Base-by-base conservation (phyloP, 2,329 filamentous ascomycete species). In the Arthroderma sp. region DNA sequence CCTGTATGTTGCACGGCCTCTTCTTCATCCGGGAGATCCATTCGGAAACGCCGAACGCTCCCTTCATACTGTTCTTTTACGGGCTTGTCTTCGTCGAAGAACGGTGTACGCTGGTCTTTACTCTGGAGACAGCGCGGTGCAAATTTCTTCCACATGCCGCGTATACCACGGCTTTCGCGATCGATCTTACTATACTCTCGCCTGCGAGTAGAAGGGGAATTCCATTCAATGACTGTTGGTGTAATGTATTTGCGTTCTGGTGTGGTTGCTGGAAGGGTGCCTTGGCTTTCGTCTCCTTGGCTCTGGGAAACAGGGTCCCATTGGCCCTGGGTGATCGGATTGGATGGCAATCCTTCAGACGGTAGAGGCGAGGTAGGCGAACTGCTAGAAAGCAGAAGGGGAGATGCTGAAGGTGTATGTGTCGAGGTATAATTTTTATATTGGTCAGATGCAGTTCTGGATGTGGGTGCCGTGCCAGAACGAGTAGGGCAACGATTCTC, bases 391-490 rank as follows among this genome's bases (percentile, higher is more conserved):
- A 88, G 88, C 42, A 85, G 83, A 42, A 87, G 87, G 45, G 89
- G 89, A 31, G 96, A 94, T 61, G 71, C 95, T 48, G 88, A 96
- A 55, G 82, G 96, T 59, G 91, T 96, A 65, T 96, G 96, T 63
- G 43, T 39, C n/a, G 37, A 38, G 32, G 5, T 28, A 31, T 6
- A 15, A n/a, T 11, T 29, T 9, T 33, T 22, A 22, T 22, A 22
- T 22, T 22, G 15, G 15, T 3, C 15, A 22, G 15, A 22, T 22
- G 15, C 15, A 22, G 15, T 22, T 22, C 15, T 22, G 15, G 15
- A 22, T 22, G 15, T 22, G 15, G 15, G 15, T 22, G 15, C 15
- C 1, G 15, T 22, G 15, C 15, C 15, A 22, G 15, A 22, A 22
- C 15, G 15, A 22, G 15, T 22, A 22, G 15, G 15, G 15, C 15